Base-by-base conservation (phyloP, 2,329 filamentous ascomycete species). In the Cryphonectria carpinicola region DNA sequence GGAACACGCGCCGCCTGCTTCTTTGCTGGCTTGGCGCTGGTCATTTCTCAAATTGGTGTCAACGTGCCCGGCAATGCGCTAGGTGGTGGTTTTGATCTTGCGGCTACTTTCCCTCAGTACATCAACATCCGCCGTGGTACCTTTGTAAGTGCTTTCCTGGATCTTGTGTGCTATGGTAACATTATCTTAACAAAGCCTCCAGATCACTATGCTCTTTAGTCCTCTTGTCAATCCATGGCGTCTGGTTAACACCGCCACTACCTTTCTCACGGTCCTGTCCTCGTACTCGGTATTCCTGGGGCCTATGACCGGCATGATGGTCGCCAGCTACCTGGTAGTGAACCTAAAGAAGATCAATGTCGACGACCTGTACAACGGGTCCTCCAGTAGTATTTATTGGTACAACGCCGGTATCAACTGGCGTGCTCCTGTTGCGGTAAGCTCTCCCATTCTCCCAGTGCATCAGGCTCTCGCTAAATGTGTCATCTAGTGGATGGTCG, bases 201-300 rank as follows among this genome's bases (percentile, higher is more conserved):
- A 80, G 67, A 72, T 82, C 58, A 79, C 79, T 7, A 80, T 79
- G 22, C 67, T 82, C 1, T 70, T 82, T 0, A 81, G 80, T 65
- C 75, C 79, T 1, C 71, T 79, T 83, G 52, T 83, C 83, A 58
- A 58, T 71, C 86, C 86, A 0, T 89, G 86, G 86, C 78, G 87
- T 69, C 79, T 88, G 0, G 77, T 88, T 4, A 80, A 81, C 10
- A 81, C 78, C 0, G 83, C 85, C 1, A 76, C 79, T 13, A 82
- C 81, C 0, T 86, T 87, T 77, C 81, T 86, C 71, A 80, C 77
- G 35, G 84, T 86, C 1, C 76, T 87, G 22, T 79, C 76, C 7
- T 81, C 79, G 1, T 87, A 83, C 62, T 66, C 64, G 52, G 71
- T 73, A 25, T 72, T 74, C 28, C 70, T 73, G 7, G 73, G 69